A percentile compares a stretch with the other conserved stretches of the same genome.
phyloP scores from a whole-genome alignment of 2,329 filamentous ascomycete genomes.

The Plenodomus biglobosus region DNA sequence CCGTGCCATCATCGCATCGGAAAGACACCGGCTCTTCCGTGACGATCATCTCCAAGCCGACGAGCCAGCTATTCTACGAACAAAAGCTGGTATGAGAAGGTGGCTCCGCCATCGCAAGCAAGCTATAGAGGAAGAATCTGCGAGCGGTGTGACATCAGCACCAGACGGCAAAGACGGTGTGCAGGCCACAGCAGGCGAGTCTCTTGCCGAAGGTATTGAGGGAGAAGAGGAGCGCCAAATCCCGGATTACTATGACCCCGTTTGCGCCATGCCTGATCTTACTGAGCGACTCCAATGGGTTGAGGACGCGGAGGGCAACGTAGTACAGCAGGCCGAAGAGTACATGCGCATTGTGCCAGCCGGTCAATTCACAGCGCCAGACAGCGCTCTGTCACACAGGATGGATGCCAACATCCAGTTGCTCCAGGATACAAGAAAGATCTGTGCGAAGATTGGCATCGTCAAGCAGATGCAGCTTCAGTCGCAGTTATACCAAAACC shows the following conservation, averaged over 20 bases:
- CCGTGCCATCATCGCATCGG: slow-evolving; percentile 80
- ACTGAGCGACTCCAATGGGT: slow-evolving; percentile 78
- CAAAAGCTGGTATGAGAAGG: slow-evolving; percentile 84
- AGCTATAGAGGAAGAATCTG: slow-evolving; percentile 47
- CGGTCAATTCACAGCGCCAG: slow-evolving; percentile 73
- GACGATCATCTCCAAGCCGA: slow-evolving; percentile 82
- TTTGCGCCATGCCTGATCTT: slow-evolving; percentile 84
- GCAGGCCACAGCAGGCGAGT: slow-evolving; percentile 63
- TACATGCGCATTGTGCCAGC: slow-evolving; percentile 75
- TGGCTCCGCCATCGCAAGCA: slow-evolving; percentile 80
- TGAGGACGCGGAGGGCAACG: slow-evolving; percentile 84
- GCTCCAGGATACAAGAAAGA: slow-evolving; percentile 94
- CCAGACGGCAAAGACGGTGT: slow-evolving; percentile 52
- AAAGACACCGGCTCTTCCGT: slow-evolving; percentile 82
- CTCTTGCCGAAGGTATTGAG: slow-evolving; percentile 92
- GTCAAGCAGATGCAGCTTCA: slow-evolving; percentile 99
- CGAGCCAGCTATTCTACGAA: slow-evolving; percentile 82
- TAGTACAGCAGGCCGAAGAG: slow-evolving; percentile 85
- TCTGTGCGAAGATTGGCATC: slow-evolving; percentile 93
- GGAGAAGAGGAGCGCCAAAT: slow-evolving; percentile 74
- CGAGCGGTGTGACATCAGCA: slow-evolving; percentile 53
- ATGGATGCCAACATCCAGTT: slow-evolving; percentile 91
- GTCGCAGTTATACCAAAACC: slow-evolving; percentile 96
- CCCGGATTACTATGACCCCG: slow-evolving; percentile 91
- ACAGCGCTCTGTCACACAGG: slow-evolving; percentile 72